phyloP scores from a whole-genome alignment of 2,329 filamentous ascomycete species.

The Stachybotrys chartarum region DNA sequence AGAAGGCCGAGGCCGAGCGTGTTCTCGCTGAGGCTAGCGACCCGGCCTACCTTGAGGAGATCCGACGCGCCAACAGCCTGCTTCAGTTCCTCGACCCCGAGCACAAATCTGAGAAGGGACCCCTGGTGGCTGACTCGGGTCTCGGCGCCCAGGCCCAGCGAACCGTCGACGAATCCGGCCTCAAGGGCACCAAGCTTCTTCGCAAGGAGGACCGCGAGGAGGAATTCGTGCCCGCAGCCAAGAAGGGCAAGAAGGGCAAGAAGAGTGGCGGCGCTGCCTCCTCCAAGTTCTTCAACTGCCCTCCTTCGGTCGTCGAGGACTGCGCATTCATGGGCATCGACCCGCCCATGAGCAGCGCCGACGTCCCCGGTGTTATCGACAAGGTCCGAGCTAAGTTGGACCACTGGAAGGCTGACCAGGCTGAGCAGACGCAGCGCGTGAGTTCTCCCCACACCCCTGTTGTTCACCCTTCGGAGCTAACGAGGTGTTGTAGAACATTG shows the following conservation, averaged over 20 bases:
- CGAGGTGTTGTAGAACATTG: constrained; percentile 67
- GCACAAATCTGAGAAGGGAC: constrained; percentile 58
- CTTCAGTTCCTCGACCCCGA: constrained; percentile 87
- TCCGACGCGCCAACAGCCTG: constrained; percentile 78
- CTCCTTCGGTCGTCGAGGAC: constrained; percentile 86
- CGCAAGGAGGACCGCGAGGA: constrained; percentile 87
- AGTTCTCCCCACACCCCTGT: constrained; percentile 26
- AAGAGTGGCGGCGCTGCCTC: constrained; percentile 43
- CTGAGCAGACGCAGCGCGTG: constrained; percentile 83
- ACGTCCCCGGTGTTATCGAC: constrained; percentile 73
- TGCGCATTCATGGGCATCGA: constrained; percentile 78
- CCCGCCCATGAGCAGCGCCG: constrained; percentile 77
- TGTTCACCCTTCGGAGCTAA: neutral
- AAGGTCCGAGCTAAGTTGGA: constrained; percentile 89
- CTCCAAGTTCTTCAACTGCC: constrained; percentile 67
- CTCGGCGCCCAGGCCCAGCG: constrained; percentile 74
- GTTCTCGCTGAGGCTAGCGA: constrained; percentile 75
- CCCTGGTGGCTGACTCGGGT: constrained; percentile 58
- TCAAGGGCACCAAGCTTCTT: constrained; percentile 78
- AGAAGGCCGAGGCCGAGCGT: constrained; percentile 68
- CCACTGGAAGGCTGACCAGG: constrained; percentile 87
- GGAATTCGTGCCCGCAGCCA: constrained; percentile 72
- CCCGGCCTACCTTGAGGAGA: constrained; percentile 88
- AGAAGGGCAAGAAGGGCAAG: constrained; percentile 85
- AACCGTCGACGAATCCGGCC: constrained; percentile 73